Conservation (phyloP, 129 eudicot genomes). For the Scalesia atractyloides region DNA sequence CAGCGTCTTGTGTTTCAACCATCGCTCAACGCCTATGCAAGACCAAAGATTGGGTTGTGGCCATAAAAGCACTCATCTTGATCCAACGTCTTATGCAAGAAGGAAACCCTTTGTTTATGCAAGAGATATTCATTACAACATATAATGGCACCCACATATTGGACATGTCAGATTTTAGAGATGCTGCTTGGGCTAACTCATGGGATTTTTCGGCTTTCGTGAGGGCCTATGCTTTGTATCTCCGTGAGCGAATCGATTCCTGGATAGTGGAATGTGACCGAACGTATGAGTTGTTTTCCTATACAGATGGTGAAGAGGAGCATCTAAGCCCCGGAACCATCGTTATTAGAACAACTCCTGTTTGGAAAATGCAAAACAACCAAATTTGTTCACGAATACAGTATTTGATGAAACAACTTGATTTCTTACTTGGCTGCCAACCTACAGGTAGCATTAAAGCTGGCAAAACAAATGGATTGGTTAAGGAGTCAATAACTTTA, state of each 20-base stretch:
- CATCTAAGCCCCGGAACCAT: conserved; percentile 14
- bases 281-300: conserved; percentile 27
- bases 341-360: conserved; percentile 38
- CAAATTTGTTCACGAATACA: conserved; percentile 42
- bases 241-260: conserved; percentile 70
- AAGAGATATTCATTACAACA: conserved; percentile 62
- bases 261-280: conserved; percentile 60
- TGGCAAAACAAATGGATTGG: not conserved
- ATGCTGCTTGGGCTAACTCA: conserved; percentile 45
- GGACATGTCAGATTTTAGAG: conserved; percentile 70
- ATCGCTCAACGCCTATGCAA: conserved; percentile 63
- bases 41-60: conserved; percentile 87
- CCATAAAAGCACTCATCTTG: conserved; percentile 63
- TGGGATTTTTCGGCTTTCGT: conserved; percentile 88
- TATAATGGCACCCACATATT: conserved; percentile 71
- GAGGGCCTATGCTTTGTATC: conserved; percentile 55
- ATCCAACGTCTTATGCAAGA: conserved; percentile 66
- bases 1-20: conserved; percentile 52
- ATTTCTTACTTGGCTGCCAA: conserved; percentile 59
- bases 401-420: conserved; percentile 54
- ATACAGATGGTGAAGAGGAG: conserved; percentile 39
- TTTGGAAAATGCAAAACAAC: conserved; percentile 38
- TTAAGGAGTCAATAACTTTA: not conserved
- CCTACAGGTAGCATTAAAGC: conserved; percentile 53
- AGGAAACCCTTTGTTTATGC: conserved; percentile 61